Conservation (phyloP, 768 basidiomycete species). For the Suillus ampliporus region DNA sequence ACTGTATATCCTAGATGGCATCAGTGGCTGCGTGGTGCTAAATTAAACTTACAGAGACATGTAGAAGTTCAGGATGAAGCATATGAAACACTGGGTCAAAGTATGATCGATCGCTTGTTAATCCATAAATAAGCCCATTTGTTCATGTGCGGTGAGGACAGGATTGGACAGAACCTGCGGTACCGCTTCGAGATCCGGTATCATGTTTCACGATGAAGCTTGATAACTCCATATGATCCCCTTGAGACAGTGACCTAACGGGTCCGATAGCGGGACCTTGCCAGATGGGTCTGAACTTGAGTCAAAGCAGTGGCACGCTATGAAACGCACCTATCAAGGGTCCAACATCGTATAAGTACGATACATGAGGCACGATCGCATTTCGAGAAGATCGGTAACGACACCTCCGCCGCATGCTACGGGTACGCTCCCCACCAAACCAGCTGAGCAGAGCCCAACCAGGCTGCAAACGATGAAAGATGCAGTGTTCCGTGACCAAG, state of each 20-base stretch:
- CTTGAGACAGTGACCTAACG: conserved; percentile 37
- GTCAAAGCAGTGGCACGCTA: background rate
- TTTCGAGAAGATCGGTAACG: conserved; percentile 69
- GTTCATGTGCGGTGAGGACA: conserved; percentile 28
- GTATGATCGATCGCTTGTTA: conserved; percentile 65
- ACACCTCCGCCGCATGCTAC: conserved; percentile 68
- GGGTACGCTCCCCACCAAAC: conserved; percentile 67
- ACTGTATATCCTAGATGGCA: conserved; percentile 57
- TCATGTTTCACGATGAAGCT: conserved; percentile 24
- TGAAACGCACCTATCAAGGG: too few species aligned
- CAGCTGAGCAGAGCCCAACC: conserved; percentile 55
- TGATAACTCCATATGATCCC: background rate
- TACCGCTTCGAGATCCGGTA: conserved; percentile 52
- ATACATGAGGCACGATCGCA: conserved; percentile 46
- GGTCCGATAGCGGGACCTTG: conserved; percentile 61
- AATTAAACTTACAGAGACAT: conserved; percentile 64
- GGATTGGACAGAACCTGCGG: conserved; percentile 39
- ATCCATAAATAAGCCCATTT: conserved; percentile 55
- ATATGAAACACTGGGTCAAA: conserved; percentile 65
- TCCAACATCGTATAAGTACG: conserved; percentile 62
- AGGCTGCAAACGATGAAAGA: too few species aligned
- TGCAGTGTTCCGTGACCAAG: background rate
- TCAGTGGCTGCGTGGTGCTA: background rate
- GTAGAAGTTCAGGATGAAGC: conserved; percentile 74
- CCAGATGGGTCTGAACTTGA: conserved; percentile 13